Percentiles rank a stretch among this genome's conserved stretches.
phyloP scores from a whole-genome alignment of 176 grass and related monocot species.

The Urochloa ruziziensis region DNA sequence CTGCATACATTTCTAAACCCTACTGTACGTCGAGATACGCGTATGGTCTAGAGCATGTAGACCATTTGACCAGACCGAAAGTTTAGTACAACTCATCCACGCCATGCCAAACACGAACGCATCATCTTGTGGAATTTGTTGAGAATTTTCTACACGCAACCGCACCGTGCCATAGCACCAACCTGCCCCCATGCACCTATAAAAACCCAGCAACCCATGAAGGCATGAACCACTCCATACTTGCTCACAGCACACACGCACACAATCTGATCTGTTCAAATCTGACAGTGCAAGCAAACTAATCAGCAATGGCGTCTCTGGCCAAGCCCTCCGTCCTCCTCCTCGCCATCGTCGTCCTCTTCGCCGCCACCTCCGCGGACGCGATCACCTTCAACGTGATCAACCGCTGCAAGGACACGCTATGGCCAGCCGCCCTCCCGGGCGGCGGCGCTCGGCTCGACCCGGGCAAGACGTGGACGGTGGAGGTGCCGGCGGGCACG shows the following conservation, averaged over 20 bases:
- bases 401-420: constrained; percentile 51
- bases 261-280: too few species aligned
- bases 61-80: not conserved
- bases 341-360: not conserved
- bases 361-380: not conserved
- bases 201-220: not conserved
- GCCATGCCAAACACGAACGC: not conserved
- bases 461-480: constrained; percentile 33
- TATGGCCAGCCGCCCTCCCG: constrained; percentile 45
- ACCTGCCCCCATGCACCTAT: not conserved
- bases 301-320: not conserved
- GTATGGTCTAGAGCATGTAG: not conserved
- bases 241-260: not conserved
- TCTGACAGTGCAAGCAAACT: not conserved
- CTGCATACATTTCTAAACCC: not conserved
- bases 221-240: not conserved
- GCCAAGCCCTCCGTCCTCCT: not conserved
- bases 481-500: constrained; percentile 29
- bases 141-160: not conserved
- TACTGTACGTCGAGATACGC: not conserved
- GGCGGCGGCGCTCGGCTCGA: constrained; percentile 45
- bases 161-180: not conserved
- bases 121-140: not conserved
- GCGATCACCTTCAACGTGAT: constrained; percentile 44
- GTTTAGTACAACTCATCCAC: too few species aligned